A percentile compares a stretch with the other conserved stretches of the same genome.
Conservation (phyloP, 2,329 filamentous ascomycete genomes). For the Alternaria tenuissima region DNA sequence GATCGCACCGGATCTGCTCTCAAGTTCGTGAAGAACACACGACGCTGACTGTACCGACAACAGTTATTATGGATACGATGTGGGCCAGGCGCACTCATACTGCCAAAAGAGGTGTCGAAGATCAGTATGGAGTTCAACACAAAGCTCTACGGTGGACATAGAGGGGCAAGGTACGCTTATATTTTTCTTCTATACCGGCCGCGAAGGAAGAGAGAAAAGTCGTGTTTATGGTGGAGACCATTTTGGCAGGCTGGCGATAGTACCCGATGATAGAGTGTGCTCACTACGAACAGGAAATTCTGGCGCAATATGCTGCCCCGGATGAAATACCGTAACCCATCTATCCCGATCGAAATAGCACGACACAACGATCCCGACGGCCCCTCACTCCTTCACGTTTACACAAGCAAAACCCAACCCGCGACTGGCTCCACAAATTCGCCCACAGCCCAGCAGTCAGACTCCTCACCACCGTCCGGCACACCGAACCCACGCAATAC, state of each 20-base stretch:
- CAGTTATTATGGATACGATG: constrained; percentile 78
- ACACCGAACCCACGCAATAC: constrained; percentile 37
- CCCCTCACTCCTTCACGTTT: constrained; percentile 44
- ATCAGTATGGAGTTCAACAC: constrained; percentile 78
- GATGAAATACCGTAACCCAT: constrained; percentile 93
- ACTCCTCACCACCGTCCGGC: constrained; percentile 22
- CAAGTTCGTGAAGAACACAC: neutral
- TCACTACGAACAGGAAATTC: constrained; percentile 72
- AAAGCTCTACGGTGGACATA: constrained; percentile 70
- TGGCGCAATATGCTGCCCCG: constrained; percentile 83
- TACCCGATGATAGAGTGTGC: neutral
- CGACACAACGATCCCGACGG: constrained; percentile 62
- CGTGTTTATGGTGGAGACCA: no score
- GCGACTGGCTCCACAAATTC: constrained; percentile 19
- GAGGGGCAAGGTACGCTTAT: constrained; percentile 70
- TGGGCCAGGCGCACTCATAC: constrained; percentile 82
- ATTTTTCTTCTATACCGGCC: neutral
- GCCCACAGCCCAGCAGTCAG: constrained; percentile 27
- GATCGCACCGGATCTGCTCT: neutral
- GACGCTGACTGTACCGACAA: constrained; percentile 11
- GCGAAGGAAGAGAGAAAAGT: neutral
- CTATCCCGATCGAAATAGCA: constrained; percentile 81
- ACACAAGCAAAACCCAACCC: constrained; percentile 35
- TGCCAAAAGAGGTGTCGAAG: constrained; percentile 77
- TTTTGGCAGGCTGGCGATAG: neutral